phyloP scores from a whole-genome alignment of 805 yeast genomes.

The Spathaspora gorwiae region DNA sequence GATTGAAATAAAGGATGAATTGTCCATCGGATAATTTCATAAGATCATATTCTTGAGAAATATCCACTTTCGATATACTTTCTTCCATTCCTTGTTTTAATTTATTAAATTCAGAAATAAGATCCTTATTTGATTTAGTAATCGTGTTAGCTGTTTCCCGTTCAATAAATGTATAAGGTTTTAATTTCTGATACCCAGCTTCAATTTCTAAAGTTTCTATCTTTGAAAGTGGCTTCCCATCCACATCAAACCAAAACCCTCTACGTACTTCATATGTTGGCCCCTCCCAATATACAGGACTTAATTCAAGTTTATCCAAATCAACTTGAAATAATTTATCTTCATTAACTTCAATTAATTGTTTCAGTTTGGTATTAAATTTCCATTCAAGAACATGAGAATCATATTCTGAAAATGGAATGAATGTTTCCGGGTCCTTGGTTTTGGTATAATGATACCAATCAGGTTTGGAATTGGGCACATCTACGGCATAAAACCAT shows the following conservation, averaged over 20 bases:
- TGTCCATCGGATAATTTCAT: conserved; percentile 29
- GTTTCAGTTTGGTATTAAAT: background rate
- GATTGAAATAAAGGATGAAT: conserved; percentile 37
- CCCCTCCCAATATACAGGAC: conserved; percentile 86
- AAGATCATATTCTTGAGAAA: conserved; percentile 24
- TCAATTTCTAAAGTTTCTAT: conserved; percentile 58
- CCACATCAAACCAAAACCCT: conserved; percentile 74
- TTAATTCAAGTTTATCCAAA: conserved; percentile 46
- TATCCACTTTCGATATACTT: conserved; percentile 5
- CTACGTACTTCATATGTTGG: conserved; percentile 78
- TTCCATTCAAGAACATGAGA: conserved; percentile 52
- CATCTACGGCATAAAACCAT: conserved; percentile 86
- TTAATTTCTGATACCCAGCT: conserved; percentile 39
- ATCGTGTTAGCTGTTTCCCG: background rate
- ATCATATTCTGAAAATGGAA: conserved; percentile 52
- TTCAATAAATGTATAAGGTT: conserved; percentile 25
- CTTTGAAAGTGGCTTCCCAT: conserved; percentile 51
- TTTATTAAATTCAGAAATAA: conserved; percentile 13
- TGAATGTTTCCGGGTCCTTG: conserved; percentile 53
- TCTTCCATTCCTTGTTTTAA: conserved; percentile 10
- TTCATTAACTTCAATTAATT: conserved; percentile 62
- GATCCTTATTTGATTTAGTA: conserved; percentile 9
- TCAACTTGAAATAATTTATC: conserved; percentile 77
- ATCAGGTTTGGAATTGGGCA: conserved; percentile 65
- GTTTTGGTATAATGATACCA: conserved; percentile 50